phyloP scores from a whole-genome alignment of 257 asterid species.

The Asclepias syriaca region DNA sequence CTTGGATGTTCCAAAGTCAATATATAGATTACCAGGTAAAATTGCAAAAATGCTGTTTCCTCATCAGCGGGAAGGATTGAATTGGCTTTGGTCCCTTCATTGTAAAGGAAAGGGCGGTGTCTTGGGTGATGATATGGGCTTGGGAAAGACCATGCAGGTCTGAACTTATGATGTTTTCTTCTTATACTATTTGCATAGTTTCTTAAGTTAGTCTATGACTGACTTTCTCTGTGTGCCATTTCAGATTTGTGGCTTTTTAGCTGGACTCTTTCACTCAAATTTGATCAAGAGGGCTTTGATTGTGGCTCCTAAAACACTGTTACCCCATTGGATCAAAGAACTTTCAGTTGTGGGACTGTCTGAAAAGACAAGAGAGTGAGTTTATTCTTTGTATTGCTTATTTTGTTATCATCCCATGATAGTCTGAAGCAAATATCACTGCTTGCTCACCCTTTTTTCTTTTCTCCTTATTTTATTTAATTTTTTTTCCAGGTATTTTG shows the following conservation, averaged over 20 bases:
- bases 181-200: neutral
- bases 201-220: neutral
- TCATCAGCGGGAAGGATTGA: slow-evolving; percentile 89
- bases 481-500: slow-evolving; percentile 59
- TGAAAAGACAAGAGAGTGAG: slow-evolving; percentile 70
- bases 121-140: slow-evolving; percentile 96
- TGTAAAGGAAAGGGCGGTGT: slow-evolving; percentile 87
- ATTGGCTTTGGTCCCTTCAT: slow-evolving; percentile 98
- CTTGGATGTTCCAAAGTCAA: slow-evolving; percentile 44
- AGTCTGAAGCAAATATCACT: slow-evolving; percentile 1
- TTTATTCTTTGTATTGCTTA: slow-evolving; percentile 17
- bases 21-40: slow-evolving; percentile 52
- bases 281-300: slow-evolving; percentile 67
- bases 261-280: slow-evolving; percentile 74
- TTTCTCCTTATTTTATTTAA: too few relatives aligned
- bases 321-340: slow-evolving; percentile 88
- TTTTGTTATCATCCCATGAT: slow-evolving; percentile 3
- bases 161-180: slow-evolving; percentile 1
- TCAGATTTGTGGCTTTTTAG: slow-evolving; percentile 79
- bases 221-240: slow-evolving; percentile 12
- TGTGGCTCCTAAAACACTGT: slow-evolving; percentile 89
- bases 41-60: slow-evolving; percentile 75
- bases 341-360: slow-evolving; percentile 83
- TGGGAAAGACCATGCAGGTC: slow-evolving; percentile 99
- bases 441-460: neutral